Percentiles rank a stretch among this genome's conserved stretches.
Conservation (phyloP, 768 basidiomycete genomes). For the Phylloporus sp. region DNA sequence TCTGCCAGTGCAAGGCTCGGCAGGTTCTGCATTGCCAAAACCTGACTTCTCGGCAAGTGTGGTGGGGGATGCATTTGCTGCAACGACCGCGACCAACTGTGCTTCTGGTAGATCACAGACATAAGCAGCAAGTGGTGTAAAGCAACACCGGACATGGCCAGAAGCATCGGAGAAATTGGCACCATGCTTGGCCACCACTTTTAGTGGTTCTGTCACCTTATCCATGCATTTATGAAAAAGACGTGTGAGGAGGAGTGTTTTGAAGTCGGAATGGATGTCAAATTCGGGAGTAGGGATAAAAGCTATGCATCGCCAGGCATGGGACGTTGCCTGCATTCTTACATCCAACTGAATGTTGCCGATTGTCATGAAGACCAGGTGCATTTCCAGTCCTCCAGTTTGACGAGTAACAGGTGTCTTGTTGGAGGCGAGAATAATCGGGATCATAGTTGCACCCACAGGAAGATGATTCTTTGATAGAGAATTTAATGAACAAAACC, state of each 20-base stretch:
- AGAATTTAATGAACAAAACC: too few relatives aligned
- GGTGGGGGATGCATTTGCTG: constrained; percentile 2
- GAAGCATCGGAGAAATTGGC: constrained; percentile 24
- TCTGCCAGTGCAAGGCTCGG: neutral
- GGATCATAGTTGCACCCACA: too few relatives aligned
- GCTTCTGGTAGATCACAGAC: constrained; percentile 17
- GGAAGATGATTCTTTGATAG: too few relatives aligned
- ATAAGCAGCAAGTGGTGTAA: constrained; percentile 11
- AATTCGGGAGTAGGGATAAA: constrained; percentile 29
- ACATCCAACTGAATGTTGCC: too few relatives aligned
- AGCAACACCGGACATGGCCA: constrained; percentile 1
- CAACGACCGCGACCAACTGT: constrained; percentile 8
- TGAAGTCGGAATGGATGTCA: constrained; percentile 17
- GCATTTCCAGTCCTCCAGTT: too few relatives aligned
- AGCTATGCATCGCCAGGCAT: constrained; percentile 24
- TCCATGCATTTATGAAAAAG: constrained; percentile 32
- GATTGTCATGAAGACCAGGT: too few relatives aligned
- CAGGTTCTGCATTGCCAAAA: too few relatives aligned
- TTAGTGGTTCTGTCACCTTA: constrained; percentile 25
- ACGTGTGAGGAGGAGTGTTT: constrained; percentile 22
- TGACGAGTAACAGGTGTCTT: too few relatives aligned
- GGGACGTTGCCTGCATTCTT: too few relatives aligned
- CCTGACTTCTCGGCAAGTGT: neutral
- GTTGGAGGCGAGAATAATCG: too few relatives aligned
- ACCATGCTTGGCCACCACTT: constrained; percentile 25